Evolutionary conservation across 2,329 filamentous ascomycete genomes (phyloP).

Genomic region (Onygenales sp.): DNA sequence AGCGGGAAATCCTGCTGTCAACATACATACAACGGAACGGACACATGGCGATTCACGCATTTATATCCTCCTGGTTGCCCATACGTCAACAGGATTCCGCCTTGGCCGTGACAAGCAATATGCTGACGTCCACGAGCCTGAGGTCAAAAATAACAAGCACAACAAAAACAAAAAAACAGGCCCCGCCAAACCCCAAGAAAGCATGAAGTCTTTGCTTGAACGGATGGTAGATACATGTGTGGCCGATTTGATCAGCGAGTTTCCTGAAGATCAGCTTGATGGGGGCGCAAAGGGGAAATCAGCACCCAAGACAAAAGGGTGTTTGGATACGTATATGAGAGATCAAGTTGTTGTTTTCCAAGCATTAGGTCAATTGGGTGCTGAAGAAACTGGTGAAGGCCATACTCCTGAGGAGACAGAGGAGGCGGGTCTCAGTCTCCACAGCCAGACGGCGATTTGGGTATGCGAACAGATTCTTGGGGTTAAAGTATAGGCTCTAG

Average conservation of each 20-base stretch:
- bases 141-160: slow-evolving; percentile 6
- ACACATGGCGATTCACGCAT: slow-evolving; percentile 36
- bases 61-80: slow-evolving; percentile 49
- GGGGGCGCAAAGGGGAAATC: background rate
- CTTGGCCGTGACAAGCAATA: slow-evolving; percentile 45
- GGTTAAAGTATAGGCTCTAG: background rate
- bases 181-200: slow-evolving; percentile 7
- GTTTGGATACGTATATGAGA: slow-evolving; percentile 46
- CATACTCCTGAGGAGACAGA: slow-evolving; percentile 16
- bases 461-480: slow-evolving; percentile 32
- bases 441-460: slow-evolving; percentile 36
- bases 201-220: slow-evolving; percentile 18
- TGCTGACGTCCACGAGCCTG: slow-evolving; percentile 18
- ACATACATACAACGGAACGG: slow-evolving; percentile 29
- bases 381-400: slow-evolving; percentile 5
- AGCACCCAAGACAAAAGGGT: slow-evolving; percentile 18
- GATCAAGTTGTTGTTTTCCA: slow-evolving; percentile 54
- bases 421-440: slow-evolving; percentile 24
- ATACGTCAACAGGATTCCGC: slow-evolving; percentile 37
- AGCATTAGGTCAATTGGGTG: slow-evolving; percentile 37
- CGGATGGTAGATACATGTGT: slow-evolving; percentile 37
- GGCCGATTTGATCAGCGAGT: slow-evolving; percentile 35
- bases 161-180: background rate
- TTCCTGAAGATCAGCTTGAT: slow-evolving; percentile 27
- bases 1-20: slow-evolving; percentile 15